A percentile compares a stretch with the other conserved stretches of the same genome.
Conservation (phyloP, 2,329 filamentous ascomycete genomes). For the Pestalotiopsis sp. region DNA sequence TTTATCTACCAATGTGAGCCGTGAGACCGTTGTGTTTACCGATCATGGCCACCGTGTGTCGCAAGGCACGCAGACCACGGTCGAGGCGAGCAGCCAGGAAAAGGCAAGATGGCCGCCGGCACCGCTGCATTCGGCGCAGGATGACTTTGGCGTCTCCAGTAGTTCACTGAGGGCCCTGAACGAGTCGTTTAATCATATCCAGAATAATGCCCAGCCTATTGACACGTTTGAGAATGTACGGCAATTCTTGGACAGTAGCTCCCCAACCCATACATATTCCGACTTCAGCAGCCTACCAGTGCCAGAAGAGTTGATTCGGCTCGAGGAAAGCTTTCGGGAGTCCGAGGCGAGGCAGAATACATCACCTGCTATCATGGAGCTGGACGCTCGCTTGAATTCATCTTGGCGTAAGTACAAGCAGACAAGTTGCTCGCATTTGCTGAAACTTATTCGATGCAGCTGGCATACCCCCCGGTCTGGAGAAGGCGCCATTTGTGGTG, state of each 20-base stretch:
- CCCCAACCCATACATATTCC: conserved; percentile 15
- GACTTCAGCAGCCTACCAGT: conserved; percentile 10
- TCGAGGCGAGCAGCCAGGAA: conserved; percentile 28
- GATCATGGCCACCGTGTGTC: conserved; percentile 19
- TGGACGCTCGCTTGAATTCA: conserved; percentile 25
- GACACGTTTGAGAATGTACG: neutral
- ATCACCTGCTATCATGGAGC: conserved; percentile 7
- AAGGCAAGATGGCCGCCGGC: conserved; percentile 16
- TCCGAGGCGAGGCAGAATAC: neutral
- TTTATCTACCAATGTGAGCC: conserved; percentile 6
- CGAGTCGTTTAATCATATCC: conserved; percentile 18
- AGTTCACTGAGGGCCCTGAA: conserved; percentile 27
- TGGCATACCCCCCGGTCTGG: conserved; percentile 40
- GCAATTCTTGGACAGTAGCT: conserved; percentile 6
- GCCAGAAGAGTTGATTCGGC: conserved; percentile 6
- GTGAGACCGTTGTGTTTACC: conserved; percentile 33
- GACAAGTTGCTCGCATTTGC: neutral
- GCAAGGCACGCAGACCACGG: conserved; percentile 38
- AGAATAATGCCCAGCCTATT: conserved; percentile 14
- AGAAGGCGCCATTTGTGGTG: conserved; percentile 48
- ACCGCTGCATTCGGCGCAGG: conserved; percentile 17
- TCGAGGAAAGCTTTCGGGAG: conserved; percentile 3
- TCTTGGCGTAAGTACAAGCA: conserved; percentile 30
- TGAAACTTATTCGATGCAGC: conserved; percentile 17
- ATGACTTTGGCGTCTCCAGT: conserved; percentile 25